Evolutionary conservation across 2,329 filamentous ascomycete genomes (phyloP), one percentile per base, ranked within the genome.

Genomic region (Elsinoe ampelina): DNA sequence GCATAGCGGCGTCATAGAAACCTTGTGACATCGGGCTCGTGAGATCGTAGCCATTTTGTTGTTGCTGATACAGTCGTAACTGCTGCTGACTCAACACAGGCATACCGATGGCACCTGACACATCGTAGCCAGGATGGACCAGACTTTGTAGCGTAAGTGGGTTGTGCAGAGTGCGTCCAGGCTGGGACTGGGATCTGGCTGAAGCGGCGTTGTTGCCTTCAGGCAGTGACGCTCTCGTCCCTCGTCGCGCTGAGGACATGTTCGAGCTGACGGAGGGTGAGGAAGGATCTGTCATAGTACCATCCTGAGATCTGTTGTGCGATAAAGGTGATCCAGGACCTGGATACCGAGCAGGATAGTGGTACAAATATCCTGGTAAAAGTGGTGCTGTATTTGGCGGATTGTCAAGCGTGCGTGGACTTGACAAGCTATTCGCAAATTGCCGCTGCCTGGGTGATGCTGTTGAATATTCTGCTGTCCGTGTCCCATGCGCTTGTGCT

Each of bases 101-200:
- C 59, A 60, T 60, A 26, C 59, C 61, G 43, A 70, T 64, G 11
- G 61, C 62, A 63, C 68, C 67, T 39, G 65, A 65, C 7, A 69
- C 61, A 58, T 71, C 69, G 60, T 73, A 76, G 7, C 71, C 72
- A 39, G 70, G 69, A 38, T 69, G 69, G 10, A 61, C 64, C 32
- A 69, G 64, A 54, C 67, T 66, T 56, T 70, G 69, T 55, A 73
- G 55, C 3, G 71, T 61, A 35, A 73, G 60, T 26, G 71, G 69
- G 58, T 71, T 71, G 30, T 68, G 70, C 48, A 72, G 61, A 6
- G 70, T 71, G 35, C 75, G 72, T 17, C 75, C 72, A 55, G 75
- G 75, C 59, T 78, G 75, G 6, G 75, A 77, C 57, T 78, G 75
- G 34, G 75, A 78, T 45, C 75, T 70, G 43, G 71, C 66, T 7